Base-by-base conservation (phyloP, 345 rosid species). In the Mercurialis annua region DNA sequence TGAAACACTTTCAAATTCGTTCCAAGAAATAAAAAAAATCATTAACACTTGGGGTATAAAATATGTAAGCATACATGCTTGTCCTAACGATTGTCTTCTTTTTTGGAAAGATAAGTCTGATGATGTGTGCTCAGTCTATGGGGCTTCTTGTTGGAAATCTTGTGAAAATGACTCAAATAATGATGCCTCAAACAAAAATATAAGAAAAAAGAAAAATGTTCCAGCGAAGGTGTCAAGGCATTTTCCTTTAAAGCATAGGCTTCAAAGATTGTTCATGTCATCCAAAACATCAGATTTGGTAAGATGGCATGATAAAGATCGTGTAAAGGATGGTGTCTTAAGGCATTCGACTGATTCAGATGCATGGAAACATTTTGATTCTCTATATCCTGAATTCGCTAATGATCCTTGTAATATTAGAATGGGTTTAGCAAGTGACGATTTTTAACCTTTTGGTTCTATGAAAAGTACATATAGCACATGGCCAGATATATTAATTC, bases 361-460 rank as follows among this genome's bases (percentile, higher is more conserved):
- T 24, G 20, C 20, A 1, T 62, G 29, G 67, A 70, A 50, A 23
- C 27, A 40, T 0, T 70, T 70, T 62, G 62, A 70, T 38, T 0
- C 2, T 6, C 16, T 15, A 38, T 26, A 42, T 56, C 23, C 38
- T 7, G 1, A 10, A 26, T 55, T 67, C 42, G 54, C 53, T 6
- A 1, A 17, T 12, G 71, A 56, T 20, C n/a, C n/a, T n/a, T n/a
- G n/a, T n/a, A n/a, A n/a, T n/a, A n/a, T n/a, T n/a, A n/a, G n/a
- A n/a, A n/a, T 29, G 3, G 55, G 27, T 1, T n/a, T 47, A 30
- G 67, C 42, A 0, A 46, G 15, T 26, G 43, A 64, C 48, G 55
- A 56, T 6, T 64, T 47, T 14, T 27, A 64, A 8, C 55, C 67
- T 1, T 47, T 64, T 46, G 1, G 56, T 1, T 17, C 1, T 1